Evolutionary conservation across 1,284 basidiomycete species (phyloP).

Genomic region (Athelia sp.): DNA sequence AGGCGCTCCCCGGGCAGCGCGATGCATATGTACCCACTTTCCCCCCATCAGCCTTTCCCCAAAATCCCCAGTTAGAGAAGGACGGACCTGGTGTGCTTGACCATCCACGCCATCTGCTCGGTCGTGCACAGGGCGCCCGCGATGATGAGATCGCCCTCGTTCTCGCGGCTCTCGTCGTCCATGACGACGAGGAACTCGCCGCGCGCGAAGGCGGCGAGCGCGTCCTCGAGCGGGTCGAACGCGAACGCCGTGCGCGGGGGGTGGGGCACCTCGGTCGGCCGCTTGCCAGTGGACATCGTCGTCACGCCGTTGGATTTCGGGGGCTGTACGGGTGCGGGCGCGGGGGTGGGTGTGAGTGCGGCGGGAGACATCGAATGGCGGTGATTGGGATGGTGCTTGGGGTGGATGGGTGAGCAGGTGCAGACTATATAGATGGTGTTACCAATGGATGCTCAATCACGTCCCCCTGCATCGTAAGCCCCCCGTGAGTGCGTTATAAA

Average conservation of each 20-base stretch:
- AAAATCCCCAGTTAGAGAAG: too few relatives aligned
- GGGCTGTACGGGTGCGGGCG: background rate
- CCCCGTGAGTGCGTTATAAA: too few relatives aligned
- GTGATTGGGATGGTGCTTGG: background rate
- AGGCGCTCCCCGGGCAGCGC: slow-evolving; percentile 77
- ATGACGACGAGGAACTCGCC: slow-evolving; percentile 95
- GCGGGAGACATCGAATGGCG: background rate
- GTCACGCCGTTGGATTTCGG: background rate
- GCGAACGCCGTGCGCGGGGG: slow-evolving; percentile 34
- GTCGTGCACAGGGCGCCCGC: slow-evolving; percentile 80
- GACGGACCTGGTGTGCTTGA: slow-evolving; percentile 84
- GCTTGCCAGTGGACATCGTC: slow-evolving; percentile 15
- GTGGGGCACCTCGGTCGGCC: slow-evolving; percentile 23
- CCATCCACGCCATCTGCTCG: slow-evolving; percentile 99
- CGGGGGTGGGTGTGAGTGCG: background rate
- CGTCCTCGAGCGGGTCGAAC: slow-evolving; percentile 75
- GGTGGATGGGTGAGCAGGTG: background rate
- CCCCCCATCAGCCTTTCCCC: too few relatives aligned
- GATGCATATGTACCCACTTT: slow-evolving; percentile 96
- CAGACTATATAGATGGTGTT: background rate
- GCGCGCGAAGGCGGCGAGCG: slow-evolving; percentile 70
- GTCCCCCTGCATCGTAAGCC: too few relatives aligned
- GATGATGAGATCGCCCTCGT: slow-evolving; percentile 92
- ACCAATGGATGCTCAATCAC: background rate
- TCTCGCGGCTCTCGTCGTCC: slow-evolving; percentile 92